Conservation (phyloP, 345 rosid genomes). For the Toxicodendron radicans region DNA sequence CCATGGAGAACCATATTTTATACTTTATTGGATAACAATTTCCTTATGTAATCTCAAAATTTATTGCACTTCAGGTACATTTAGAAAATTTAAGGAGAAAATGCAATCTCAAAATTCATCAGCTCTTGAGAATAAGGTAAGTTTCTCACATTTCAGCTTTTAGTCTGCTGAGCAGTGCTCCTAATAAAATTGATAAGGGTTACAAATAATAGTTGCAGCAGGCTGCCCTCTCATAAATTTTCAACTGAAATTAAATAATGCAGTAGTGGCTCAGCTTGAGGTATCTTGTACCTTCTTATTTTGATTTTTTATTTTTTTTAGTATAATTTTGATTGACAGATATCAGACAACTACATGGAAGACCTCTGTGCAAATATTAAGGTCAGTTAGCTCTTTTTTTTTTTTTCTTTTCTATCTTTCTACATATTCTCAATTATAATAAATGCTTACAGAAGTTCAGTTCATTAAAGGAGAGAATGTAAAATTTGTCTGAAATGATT, state of each 20-base stretch:
- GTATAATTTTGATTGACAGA: slow-evolving; percentile 35
- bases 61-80: slow-evolving; percentile 64
- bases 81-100: slow-evolving; percentile 79
- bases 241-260: not conserved
- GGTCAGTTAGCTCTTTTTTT: slow-evolving; percentile 41
- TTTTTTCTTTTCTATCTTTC: not conserved
- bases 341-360: slow-evolving; percentile 65
- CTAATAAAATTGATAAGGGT: not conserved
- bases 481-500: not conserved
- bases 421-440: not conserved
- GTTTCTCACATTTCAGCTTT: not conserved
- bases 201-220: not conserved
- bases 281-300: not conserved
- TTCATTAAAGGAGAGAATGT: not conserved
- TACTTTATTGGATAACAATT: not conserved
- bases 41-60: too few species aligned
- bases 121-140: slow-evolving; percentile 64
- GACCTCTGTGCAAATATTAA: slow-evolving; percentile 67
- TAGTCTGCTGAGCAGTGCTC: not conserved
- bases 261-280: not conserved
- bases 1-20: slow-evolving; percentile 6
- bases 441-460: not conserved
- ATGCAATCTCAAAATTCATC: slow-evolving; percentile 61
- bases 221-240: not conserved
- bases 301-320: not conserved